Percentiles rank a stretch among this genome's conserved stretches.
Evolutionary conservation across 306 rosid genomes (phyloP).

Genomic region (Prunus campanulata): DNA sequence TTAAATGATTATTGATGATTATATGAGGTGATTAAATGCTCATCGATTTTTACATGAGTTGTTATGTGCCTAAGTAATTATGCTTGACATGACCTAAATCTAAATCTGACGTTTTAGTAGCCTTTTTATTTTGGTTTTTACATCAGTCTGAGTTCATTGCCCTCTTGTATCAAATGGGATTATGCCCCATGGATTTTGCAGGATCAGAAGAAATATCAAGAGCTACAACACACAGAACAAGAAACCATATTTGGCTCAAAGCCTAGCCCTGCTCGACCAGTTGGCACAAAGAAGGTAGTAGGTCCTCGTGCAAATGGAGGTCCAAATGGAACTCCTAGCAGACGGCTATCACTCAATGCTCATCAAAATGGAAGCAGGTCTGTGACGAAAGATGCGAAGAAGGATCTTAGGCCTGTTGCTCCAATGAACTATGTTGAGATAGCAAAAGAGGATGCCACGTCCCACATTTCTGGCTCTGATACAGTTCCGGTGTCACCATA

Average conservation of each 20-base stretch:
- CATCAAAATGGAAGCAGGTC: conserved; percentile 89
- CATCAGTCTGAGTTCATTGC: neutral
- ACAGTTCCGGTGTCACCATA: conserved; percentile 67
- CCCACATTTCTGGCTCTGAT: conserved; percentile 76
- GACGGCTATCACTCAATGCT: conserved; percentile 84
- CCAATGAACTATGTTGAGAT: conserved; percentile 84
- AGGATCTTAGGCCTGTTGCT: conserved; percentile 68
- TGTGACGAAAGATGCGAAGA: conserved; percentile 63
- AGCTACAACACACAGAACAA: conserved; percentile 75
- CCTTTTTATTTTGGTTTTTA: neutral
- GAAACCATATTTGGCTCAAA: conserved; percentile 67
- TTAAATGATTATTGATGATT: neutral
- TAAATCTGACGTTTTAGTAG: neutral
- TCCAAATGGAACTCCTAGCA: conserved; percentile 77
- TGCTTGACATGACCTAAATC: neutral
- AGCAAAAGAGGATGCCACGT: conserved; percentile 78
- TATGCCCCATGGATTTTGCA: conserved; percentile 26
- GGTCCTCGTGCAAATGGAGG: conserved; percentile 84
- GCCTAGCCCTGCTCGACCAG: conserved; percentile 85
- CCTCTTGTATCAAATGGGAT: neutral
- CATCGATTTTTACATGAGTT: neutral
- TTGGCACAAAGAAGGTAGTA: conserved; percentile 66
- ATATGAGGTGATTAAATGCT: neutral
- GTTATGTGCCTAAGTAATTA: neutral
- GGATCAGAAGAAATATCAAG: conserved; percentile 93